A percentile compares a stretch with the other conserved stretches of the same genome.
These are phyloP conservation scores for Ceratocystis variospora DNA, from an alignment of 2,329 filamentous ascomycete species.

Conservation along the genomic window DNA sequence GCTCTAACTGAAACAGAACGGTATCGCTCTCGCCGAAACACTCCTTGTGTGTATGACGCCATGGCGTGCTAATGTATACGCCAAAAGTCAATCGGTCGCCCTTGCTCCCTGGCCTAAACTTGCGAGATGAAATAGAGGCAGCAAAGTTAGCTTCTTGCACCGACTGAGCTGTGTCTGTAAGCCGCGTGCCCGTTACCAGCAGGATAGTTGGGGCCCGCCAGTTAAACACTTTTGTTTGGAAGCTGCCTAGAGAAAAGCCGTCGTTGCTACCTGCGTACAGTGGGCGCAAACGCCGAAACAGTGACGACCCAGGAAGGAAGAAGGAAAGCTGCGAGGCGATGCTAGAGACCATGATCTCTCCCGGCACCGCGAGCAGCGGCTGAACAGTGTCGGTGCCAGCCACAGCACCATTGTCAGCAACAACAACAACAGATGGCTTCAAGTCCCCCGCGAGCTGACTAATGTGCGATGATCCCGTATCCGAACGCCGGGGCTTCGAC, in stretches of 20 bases:
- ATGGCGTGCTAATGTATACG: constrained; percentile 51
- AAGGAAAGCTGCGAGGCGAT: constrained; percentile 57
- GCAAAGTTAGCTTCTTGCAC: constrained; percentile 44
- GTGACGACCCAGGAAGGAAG: constrained; percentile 49
- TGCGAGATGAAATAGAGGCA: constrained; percentile 48
- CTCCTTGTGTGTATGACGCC: constrained; percentile 53
- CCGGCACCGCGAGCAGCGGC: constrained; percentile 38
- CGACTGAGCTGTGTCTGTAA: constrained; percentile 35
- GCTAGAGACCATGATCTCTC: constrained; percentile 51
- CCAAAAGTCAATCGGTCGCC: constrained; percentile 49
- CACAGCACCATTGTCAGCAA: background rate
- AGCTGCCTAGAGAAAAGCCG: constrained; percentile 65
- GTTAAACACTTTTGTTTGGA: constrained; percentile 62
- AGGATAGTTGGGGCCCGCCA: constrained; percentile 63
- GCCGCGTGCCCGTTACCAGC: constrained; percentile 51
- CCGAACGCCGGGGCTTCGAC: constrained; percentile 31
- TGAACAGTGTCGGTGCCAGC: constrained; percentile 26
- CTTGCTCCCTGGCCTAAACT: constrained; percentile 40
- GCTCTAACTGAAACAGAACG: constrained; percentile 56
- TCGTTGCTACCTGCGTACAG: constrained; percentile 57
- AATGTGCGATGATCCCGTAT: constrained; percentile 2
- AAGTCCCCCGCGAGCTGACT: background rate
- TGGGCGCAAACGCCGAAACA: constrained; percentile 52
- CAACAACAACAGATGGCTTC: background rate
- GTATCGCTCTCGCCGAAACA: constrained; percentile 54